Conservation (phyloP, 768 basidiomycete species). For the Dioszegia crocea region DNA sequence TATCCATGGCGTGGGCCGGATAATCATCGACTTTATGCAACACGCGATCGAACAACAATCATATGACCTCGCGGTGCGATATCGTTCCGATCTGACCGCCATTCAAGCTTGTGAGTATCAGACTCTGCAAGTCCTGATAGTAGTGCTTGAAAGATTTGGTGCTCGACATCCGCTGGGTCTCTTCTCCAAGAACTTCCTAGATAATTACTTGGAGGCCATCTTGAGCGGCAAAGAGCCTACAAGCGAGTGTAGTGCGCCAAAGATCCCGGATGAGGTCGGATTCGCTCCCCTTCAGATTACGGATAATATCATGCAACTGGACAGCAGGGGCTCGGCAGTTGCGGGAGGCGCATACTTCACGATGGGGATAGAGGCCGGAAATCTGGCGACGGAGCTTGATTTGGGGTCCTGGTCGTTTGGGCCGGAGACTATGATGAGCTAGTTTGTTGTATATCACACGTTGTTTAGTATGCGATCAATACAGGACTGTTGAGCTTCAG, state of each 20-base stretch:
- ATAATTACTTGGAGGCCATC: not conserved
- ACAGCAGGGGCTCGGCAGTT: too few relatives aligned
- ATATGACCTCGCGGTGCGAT: conserved; percentile 16
- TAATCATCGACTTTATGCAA: conserved; percentile 22
- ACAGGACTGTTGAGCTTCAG: not conserved
- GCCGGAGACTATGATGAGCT: not conserved
- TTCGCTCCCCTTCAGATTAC: not conserved
- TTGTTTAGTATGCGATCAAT: too few relatives aligned
- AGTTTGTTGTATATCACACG: too few relatives aligned
- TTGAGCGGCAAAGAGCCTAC: not conserved
- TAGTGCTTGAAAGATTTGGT: not conserved
- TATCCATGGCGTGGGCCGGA: conserved; percentile 19
- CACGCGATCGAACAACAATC: conserved; percentile 11
- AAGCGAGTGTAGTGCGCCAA: not conserved
- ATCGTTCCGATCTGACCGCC: conserved; percentile 24
- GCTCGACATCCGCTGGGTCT: not conserved
- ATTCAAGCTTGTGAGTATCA: conserved; percentile 17
- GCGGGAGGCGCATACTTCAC: too few relatives aligned
- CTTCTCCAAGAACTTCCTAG: not conserved
- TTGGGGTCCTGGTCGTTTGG: not conserved
- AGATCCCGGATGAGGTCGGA: not conserved
- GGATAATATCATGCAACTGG: too few relatives aligned
- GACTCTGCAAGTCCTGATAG: not conserved
- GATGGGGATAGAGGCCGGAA: too few relatives aligned
- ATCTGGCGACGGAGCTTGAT: not conserved